phyloP scores from a whole-genome alignment of 2,329 filamentous ascomycete species.

The Catunica adiposa region DNA sequence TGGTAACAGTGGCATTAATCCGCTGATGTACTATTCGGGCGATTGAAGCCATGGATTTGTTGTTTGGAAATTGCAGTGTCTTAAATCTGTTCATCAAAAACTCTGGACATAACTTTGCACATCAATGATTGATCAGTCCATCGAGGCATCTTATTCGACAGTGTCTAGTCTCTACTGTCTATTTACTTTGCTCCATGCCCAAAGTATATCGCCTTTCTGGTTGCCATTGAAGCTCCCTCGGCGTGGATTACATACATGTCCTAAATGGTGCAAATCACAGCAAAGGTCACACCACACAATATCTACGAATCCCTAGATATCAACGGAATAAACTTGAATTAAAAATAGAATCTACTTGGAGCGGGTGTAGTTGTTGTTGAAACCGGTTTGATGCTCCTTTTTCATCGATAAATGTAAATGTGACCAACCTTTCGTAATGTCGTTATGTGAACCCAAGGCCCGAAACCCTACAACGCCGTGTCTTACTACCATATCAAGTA shows the following conservation, averaged over 20 bases:
- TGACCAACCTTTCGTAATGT: constrained; percentile 11
- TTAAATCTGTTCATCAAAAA: no score
- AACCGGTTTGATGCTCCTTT: constrained; percentile 26
- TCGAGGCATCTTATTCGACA: no score
- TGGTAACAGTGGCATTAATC: neutral
- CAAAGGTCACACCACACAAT: neutral
- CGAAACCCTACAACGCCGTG: constrained; percentile 14
- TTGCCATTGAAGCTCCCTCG: no score
- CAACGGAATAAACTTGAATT: neutral
- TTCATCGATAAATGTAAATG: constrained; percentile 3
- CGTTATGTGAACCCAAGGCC: constrained; percentile 11
- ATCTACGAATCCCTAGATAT: neutral
- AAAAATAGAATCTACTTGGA: constrained; percentile 4
- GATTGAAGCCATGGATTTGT: neutral
- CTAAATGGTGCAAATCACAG: no score
- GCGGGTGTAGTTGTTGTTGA: constrained; percentile 32
- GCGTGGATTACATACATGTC: no score
- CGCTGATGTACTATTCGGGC: neutral
- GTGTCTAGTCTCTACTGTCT: no score
- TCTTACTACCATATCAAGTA: neutral
- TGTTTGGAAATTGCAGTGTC: no score
- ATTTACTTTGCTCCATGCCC: no score
- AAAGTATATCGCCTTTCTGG: no score
- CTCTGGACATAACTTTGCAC: no score
- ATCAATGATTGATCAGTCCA: no score